Evolutionary conservation across 2,329 filamentous ascomycete species (phyloP).

Genomic region (Aquanectria penicillioides): DNA sequence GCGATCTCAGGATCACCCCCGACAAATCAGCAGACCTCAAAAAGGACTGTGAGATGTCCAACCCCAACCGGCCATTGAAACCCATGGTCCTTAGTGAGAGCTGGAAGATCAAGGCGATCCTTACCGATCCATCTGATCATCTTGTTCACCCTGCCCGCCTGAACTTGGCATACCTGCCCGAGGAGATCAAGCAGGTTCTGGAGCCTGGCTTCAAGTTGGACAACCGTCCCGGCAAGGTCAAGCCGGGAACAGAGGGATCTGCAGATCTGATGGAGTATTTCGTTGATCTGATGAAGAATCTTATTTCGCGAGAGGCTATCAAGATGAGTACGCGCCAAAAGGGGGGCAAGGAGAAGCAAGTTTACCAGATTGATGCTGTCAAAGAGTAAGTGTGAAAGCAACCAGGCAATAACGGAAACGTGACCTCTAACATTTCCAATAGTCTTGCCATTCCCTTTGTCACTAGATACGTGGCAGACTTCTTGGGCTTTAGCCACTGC

Average conservation of each 20-base stretch:
- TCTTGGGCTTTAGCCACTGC: conserved; percentile 32
- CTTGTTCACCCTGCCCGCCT: background rate
- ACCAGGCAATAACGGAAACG: no score
- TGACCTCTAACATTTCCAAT: background rate
- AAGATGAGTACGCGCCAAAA: background rate
- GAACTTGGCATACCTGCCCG: background rate
- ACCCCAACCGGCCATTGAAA: background rate
- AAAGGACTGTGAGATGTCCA: background rate
- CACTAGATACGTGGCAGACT: conserved; percentile 34
- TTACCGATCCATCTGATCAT: background rate
- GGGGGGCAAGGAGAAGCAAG: conserved; percentile 5
- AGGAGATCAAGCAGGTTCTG: background rate
- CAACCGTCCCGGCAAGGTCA: background rate
- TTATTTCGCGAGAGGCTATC: conserved; percentile 27
- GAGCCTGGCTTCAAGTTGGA: background rate
- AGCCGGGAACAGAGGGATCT: background rate
- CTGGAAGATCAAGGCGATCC: background rate
- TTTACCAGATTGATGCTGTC: conserved; percentile 30
- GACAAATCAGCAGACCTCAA: background rate
- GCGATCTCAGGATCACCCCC: background rate
- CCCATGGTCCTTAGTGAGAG: background rate
- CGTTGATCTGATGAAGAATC: conserved; percentile 17
- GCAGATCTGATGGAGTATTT: conserved; percentile 13
- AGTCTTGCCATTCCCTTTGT: conserved; percentile 37
- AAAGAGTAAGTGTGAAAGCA: conserved; percentile 26